Base-by-base conservation (phyloP, 2,329 filamentous ascomycete species). In the Teratosphaeria gauchensis region DNA sequence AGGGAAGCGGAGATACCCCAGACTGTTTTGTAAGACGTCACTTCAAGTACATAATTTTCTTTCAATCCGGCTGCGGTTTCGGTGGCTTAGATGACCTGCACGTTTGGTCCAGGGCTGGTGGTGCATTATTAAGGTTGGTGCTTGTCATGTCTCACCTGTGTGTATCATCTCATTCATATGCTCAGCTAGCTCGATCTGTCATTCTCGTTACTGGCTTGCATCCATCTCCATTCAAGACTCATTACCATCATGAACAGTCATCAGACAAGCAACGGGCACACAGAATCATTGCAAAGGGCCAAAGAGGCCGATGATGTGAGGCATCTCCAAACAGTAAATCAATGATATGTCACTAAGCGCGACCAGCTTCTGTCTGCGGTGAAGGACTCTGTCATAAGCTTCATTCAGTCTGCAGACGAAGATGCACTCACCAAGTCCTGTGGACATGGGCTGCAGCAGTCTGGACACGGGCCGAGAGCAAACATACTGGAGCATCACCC, bases 361-460 rank as follows among this genome's bases (percentile, higher is more conserved):
- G 12, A 28, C 28, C 64, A 91, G 88, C 80, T 91, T 53, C 80
- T 91, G 54, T 77, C 81, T 58, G 82, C 86, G 3, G 82, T 92
- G 54, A 82, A 86, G 72, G 75, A 79, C 8, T 78, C 90, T 57
- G 82, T 92, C 59, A 75, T 90, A 21, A 85, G 86, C 0, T 91
- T 88, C 72, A 84, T 92, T 66, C 80, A 77, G 61, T 77, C 80
- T n/a, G 86, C 88, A 48, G 88, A 92, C 72, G 79, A 85, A 58
- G 77, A 82, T 66, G 81, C 84, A 21, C 76, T 79, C 1, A 69
- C 74, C 6, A 77, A 84, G 81, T 64, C 78, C 74, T 56, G 79
- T 0, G 85, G 84, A 28, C 77, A 81, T 63, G 75, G 80, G 81
- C 63, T 84, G 71, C 58, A 80, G 75, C 71, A 87, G 80, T 85